Base-by-base conservation (phyloP, 2,329 filamentous ascomycete species). In the Colletotrichum sublineola region DNA sequence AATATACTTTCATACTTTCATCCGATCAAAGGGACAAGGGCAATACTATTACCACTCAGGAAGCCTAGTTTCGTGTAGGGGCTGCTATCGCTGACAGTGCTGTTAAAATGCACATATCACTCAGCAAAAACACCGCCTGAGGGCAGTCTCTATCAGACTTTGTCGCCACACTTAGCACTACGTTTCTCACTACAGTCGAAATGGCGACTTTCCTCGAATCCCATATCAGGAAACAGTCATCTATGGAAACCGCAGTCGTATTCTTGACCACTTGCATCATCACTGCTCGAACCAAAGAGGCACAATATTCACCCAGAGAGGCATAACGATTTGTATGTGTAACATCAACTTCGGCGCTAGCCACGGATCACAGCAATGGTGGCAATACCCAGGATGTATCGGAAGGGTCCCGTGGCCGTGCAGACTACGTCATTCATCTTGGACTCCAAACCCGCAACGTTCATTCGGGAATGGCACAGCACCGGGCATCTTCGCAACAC, bases 361-460 rank as follows among this genome's bases (percentile, higher is more conserved):
- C 33, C 18, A 33, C 12, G 7, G 38, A 42, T 36, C 24, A 18
- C 36, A 18, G 14, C 15, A 1, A 18, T 11, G 48, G 48, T 55
- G 38, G 36, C 48, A 31, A 42, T 55, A 46, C 33, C 46, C 67
- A 55, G 62, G 55, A 53, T 61, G 20, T 42, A 18, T 31, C 40
- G 36, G n/a, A 57, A n/a, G 2, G 11, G 36, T 3, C 5, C 12
- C 12, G n/a, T 15, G 55, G 55, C n/a, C 12, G n/a, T 40, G 12
- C 33, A 24, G n/a, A 61, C 63, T 57, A 71, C 68, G 63, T 71
- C 68, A 67, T 48, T 2, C 4, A 42, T 24, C 18, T 6, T 15
- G 2, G 53, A 40, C 18, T n/a, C 20, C n/a, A 11, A 8, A 24
- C 14, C 57, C 29, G 6, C 4, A 52, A 52, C 24, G 14, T 15